Percentiles rank a stretch among this genome's conserved stretches.
Conservation (phyloP, 176 grass and related monocot species). For the Coix lacrymajobi region DNA sequence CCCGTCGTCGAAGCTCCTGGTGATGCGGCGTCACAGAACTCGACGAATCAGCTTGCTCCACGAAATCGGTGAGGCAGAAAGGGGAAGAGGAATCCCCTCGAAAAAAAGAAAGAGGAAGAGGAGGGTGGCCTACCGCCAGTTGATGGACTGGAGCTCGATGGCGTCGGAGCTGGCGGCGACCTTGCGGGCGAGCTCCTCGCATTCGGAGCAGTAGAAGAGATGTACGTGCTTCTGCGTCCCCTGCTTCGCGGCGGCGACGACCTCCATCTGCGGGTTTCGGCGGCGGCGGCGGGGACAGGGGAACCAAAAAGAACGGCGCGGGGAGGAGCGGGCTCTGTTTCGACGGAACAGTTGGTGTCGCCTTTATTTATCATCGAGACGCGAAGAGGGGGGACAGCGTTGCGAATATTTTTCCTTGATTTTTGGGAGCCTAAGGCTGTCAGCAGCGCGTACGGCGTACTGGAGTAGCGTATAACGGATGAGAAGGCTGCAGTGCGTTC, state of each 20-base stretch:
- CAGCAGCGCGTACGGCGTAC: too few species aligned
- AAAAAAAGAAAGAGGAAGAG: background rate
- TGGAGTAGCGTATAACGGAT: too few species aligned
- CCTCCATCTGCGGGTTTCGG: slow-evolving; percentile 29
- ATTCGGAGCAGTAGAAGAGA: slow-evolving; percentile 87
- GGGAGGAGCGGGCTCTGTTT: background rate
- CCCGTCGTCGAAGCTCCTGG: slow-evolving; percentile 86
- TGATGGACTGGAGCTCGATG: slow-evolving; percentile 78
- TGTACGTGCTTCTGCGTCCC: slow-evolving; percentile 68
- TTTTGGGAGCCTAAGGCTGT: background rate
- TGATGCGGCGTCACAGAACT: background rate
- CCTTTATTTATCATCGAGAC: slow-evolving; percentile 13
- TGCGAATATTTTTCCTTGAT: background rate
- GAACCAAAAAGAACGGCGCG: slow-evolving; percentile 18
- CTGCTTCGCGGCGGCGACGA: slow-evolving; percentile 22
- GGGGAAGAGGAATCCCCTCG: background rate
- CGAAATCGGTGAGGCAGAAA: background rate
- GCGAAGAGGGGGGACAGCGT: background rate
- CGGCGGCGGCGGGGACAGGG: background rate
- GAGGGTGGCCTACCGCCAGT: slow-evolving; percentile 51
- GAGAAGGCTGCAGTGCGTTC: too few species aligned
- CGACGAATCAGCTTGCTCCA: background rate
- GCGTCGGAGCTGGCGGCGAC: slow-evolving; percentile 55
- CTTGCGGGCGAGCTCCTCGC: slow-evolving; percentile 68
- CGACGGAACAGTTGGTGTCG: slow-evolving; percentile 14